These are phyloP conservation scores for Alternaria sp. DNA, from an alignment of 2,329 filamentous ascomycete genomes.

Conservation along the genomic window DNA sequence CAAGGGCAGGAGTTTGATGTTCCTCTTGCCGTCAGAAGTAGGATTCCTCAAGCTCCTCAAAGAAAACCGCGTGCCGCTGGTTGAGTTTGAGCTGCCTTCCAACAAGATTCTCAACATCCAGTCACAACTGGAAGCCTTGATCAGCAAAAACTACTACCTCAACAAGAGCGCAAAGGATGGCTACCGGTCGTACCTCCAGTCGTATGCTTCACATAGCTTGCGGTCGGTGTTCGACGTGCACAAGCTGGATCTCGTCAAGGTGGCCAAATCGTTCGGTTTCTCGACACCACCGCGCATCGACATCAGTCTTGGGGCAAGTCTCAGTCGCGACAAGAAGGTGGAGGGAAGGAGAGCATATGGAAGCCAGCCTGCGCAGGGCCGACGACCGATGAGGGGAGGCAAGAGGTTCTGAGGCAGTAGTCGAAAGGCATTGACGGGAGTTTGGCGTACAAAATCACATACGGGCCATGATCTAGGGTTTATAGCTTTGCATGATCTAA, in stretches of 20 bases:
- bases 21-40: slow-evolving; percentile 89
- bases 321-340: slow-evolving; percentile 72
- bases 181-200: slow-evolving; percentile 90
- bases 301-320: slow-evolving; percentile 76
- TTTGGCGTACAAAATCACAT: slow-evolving; percentile 20
- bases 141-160: slow-evolving; percentile 84
- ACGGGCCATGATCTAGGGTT: background rate
- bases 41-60: slow-evolving; percentile 92
- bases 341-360: slow-evolving; percentile 74
- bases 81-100: slow-evolving; percentile 93
- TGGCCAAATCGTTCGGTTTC: slow-evolving; percentile 86
- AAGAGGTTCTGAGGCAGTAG: slow-evolving; percentile 29
- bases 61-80: slow-evolving; percentile 87
- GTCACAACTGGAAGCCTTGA: slow-evolving; percentile 3
- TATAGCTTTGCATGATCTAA: slow-evolving; percentile 1
- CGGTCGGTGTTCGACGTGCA: slow-evolving; percentile 85
- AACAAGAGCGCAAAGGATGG: slow-evolving; percentile 81
- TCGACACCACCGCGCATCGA: slow-evolving; percentile 77
- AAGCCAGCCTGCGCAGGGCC: slow-evolving; percentile 71
- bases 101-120: slow-evolving; percentile 75
- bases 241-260: slow-evolving; percentile 81
- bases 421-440: slow-evolving; percentile 13
- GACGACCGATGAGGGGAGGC: slow-evolving; percentile 58
- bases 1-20: slow-evolving; percentile 89
- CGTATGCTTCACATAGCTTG: slow-evolving; percentile 86